Conservation (phyloP, 805 yeast species). For the Metschnikowia amazonensis region DNA sequence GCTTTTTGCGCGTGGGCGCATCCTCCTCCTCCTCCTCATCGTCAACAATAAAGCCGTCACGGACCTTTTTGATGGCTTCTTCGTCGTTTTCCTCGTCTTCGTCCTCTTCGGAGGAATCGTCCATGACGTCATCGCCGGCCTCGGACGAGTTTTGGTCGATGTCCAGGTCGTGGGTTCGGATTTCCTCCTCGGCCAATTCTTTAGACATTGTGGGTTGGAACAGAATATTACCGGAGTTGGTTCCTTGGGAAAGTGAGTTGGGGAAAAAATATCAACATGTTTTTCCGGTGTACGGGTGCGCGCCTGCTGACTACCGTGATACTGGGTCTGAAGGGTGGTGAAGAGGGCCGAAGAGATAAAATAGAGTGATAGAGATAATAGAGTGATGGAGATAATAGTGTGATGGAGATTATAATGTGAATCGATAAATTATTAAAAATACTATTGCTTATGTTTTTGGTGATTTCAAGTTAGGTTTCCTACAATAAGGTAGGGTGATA, state of each 20-base stretch:
- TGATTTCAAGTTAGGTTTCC: no score
- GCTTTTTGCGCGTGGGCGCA: conserved; percentile 20
- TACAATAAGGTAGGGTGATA: no score
- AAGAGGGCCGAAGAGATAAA: no score
- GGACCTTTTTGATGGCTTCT: conserved; percentile 76
- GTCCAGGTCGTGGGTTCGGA: conserved; percentile 29
- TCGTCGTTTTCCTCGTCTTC: conserved; percentile 85
- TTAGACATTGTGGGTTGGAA: conserved; percentile 24
- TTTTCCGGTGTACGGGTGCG: conserved; percentile 12
- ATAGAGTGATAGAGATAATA: no score
- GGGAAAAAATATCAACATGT: conserved; percentile 4
- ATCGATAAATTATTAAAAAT: no score
- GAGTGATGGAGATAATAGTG: no score
- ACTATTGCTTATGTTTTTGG: no score
- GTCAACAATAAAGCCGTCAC: conserved; percentile 92
- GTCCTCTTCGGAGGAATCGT: conserved; percentile 80
- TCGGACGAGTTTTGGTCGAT: conserved; percentile 30
- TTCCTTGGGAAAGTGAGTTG: background rate
- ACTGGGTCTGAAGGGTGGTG: no score
- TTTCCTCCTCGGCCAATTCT: conserved; percentile 37
- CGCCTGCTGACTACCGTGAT: background rate
- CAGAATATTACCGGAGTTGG: conserved; percentile 1
- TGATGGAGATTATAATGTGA: no score
- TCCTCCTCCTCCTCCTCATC: conserved; percentile 62
- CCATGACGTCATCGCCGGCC: conserved; percentile 44